Evolutionary conservation across 2,329 filamentous ascomycete genomes (phyloP), one percentile per base, ranked within the genome.

Genomic region (Basipetospora chlamydospora): DNA sequence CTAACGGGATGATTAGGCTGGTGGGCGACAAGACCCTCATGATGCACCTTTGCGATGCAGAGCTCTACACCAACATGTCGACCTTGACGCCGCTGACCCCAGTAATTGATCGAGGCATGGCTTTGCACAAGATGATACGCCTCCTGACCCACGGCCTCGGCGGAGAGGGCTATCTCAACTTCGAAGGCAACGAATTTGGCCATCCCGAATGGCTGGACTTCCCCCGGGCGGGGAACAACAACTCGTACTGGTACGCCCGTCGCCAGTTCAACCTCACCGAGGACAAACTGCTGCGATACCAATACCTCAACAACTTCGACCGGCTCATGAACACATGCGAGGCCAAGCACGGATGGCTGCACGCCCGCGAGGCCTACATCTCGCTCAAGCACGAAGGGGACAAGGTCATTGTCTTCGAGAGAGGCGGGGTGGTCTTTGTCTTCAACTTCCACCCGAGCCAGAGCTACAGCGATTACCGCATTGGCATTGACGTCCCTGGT

Each of bases 131-230:
- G 66, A 80, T 98, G 80, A 95, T 98, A 50, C 81, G 90, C 11
- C 73, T 98, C 12, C 64, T 98, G 44, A 96, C 90, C 1, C 88
- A 98, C 54, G 73, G 70, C 28, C 72, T 98, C 12, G 90, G 90
- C 41, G 90, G 90, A 38, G 90, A 98, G 59, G 90, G 88, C 26
- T 98, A 94, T 53, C 80, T 98, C 37, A 98, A 96, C 63, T 98
- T 98, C 49, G 87, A 95, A 61, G 90, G 90, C 42, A 98, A 98
- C 58, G 90, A 98, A 58, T 98, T 98, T 51, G 90, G 90, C 1
- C 90, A 98, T 54, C 90, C 90, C 0, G 90, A 98, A 59, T 98
- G 90, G 90, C 80, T 98, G 26, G 90, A 98, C 57, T 98, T 98
- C 59, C 90, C 90, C 4, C 82, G 90, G 35, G 85, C 79, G 50